A percentile compares a stretch with the other conserved stretches of the same genome.
These are phyloP conservation scores for Fraxinus pennsylvanica DNA, from an alignment of 257 asterid genomes.

Conservation along the genomic window DNA sequence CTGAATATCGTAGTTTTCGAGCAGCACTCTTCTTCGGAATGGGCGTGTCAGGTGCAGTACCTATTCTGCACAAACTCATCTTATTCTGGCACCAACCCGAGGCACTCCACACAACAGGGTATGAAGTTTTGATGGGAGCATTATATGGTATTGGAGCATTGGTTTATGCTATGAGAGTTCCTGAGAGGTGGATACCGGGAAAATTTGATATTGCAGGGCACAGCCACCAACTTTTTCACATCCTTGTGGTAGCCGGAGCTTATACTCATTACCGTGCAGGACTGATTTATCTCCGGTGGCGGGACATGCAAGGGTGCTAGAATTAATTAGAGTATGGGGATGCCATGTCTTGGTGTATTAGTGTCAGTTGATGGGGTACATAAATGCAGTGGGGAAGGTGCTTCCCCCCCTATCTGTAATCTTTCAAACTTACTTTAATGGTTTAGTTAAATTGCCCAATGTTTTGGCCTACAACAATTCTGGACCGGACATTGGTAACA, in stretches of 20 bases:
- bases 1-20: slow-evolving; percentile 72
- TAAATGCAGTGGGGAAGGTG: slow-evolving; percentile 4
- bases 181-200: slow-evolving; percentile 97
- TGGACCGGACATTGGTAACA: too few species aligned
- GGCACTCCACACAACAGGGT: slow-evolving; percentile 80
- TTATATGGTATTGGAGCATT: slow-evolving; percentile 81
- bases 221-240: slow-evolving; percentile 90
- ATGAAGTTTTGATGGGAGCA: slow-evolving; percentile 81
- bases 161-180: slow-evolving; percentile 77
- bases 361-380: not conserved
- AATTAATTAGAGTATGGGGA: too few species aligned
- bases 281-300: slow-evolving; percentile 85
- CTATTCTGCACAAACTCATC: slow-evolving; percentile 79
- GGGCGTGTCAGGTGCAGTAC: slow-evolving; percentile 85
- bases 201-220: slow-evolving; percentile 90
- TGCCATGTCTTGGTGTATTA: not conserved
- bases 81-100: slow-evolving; percentile 84
- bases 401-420: not conserved
- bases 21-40: slow-evolving; percentile 82
- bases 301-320: slow-evolving; percentile 87
- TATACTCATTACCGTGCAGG: slow-evolving; percentile 89
- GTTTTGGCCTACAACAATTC: too few species aligned
- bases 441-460: too few species aligned
- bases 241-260: slow-evolving; percentile 96
- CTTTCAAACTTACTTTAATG: not conserved